phyloP scores from a whole-genome alignment of 2,329 filamentous ascomycete species.

The Xylaria sp. region DNA sequence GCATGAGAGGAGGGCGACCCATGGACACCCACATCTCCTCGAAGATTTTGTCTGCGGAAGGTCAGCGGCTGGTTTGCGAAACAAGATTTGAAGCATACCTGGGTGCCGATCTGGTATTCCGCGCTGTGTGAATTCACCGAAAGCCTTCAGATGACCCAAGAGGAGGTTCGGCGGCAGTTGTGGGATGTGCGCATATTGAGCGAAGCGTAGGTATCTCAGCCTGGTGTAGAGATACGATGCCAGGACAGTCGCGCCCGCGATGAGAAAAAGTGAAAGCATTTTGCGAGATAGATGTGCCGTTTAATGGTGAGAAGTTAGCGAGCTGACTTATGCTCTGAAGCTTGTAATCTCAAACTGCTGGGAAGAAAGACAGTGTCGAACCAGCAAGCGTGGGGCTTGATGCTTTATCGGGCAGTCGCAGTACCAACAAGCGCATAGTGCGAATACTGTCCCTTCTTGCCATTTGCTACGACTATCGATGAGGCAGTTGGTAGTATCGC shows the following conservation, averaged over 20 bases:
- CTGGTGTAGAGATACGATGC: slow-evolving; percentile 33
- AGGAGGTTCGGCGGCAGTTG: slow-evolving; percentile 32
- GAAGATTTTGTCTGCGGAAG: slow-evolving; percentile 37
- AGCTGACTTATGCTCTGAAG: too few species aligned
- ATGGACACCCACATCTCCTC: slow-evolving; percentile 40
- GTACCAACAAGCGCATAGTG: too few species aligned
- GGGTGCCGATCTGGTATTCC: slow-evolving; percentile 37
- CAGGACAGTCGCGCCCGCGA: slow-evolving; percentile 25
- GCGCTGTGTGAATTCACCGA: slow-evolving; percentile 52
- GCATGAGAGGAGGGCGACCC: slow-evolving; percentile 39
- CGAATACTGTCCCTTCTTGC: too few species aligned
- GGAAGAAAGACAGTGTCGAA: too few species aligned
- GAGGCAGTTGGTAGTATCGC: too few species aligned
- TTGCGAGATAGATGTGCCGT: not conserved
- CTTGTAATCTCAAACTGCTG: too few species aligned
- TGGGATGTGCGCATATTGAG: slow-evolving; percentile 39
- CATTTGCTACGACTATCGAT: too few species aligned
- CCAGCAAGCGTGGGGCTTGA: too few species aligned
- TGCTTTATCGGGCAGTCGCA: too few species aligned
- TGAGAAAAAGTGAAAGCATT: slow-evolving; percentile 33
- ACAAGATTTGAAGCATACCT: slow-evolving; percentile 19
- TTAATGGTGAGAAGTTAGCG: too few species aligned
- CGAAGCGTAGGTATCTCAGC: slow-evolving; percentile 35
- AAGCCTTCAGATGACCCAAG: slow-evolving; percentile 38
- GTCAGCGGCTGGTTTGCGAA: not conserved